Evolutionary conservation across 2,329 filamentous ascomycete genomes (phyloP), one percentile per base, ranked within the genome.

Genomic region (Alternaria sp.): DNA sequence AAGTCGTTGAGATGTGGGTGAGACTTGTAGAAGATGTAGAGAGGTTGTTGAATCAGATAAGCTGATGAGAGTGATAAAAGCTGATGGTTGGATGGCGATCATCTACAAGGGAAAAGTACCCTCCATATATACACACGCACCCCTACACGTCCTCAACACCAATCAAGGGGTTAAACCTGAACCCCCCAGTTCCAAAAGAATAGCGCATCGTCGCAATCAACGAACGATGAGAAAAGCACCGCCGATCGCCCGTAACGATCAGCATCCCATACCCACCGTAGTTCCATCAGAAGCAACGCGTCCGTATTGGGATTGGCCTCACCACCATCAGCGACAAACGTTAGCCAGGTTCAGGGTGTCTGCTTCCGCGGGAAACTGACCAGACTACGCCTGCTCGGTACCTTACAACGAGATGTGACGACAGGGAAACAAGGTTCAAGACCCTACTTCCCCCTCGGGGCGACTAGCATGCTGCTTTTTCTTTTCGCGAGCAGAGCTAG

Each of bases 391-490:
- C 30, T 52, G 30, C 30, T 52, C 28, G 30, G 49, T 52, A 52
- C 49, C 49, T 52, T 32, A 52, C 19, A 40, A 52, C 36, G 36
- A 36, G 30, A 36, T 52, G 49, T 52, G 49, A 51, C 49, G 49
- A 52, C 49, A 52, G 49, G 49, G 30, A 52, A 52, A 52, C 30
- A 52, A 52, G 49, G 49, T 52, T 52, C 49, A 52, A 52, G 28
- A 52, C 49, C 49, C 49, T 52, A 52, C 49, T 52, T 52, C 19
- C 30, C 49, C 49, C 49, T 36, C 49, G 19, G 49, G 49, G 30
- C 49, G 49, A 52, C 49, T 52, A 52, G 30, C 13, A 25, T 11
- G 30, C 49, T 52, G 49, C 30, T 45, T 52, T 52, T 52, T 40
- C 36, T 40, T 52, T 52, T 52, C 23, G 49, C 19, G 30, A 52